Conservation (phyloP, 495 filamentous ascomycete species). For the Terfezia claveryi region DNA sequence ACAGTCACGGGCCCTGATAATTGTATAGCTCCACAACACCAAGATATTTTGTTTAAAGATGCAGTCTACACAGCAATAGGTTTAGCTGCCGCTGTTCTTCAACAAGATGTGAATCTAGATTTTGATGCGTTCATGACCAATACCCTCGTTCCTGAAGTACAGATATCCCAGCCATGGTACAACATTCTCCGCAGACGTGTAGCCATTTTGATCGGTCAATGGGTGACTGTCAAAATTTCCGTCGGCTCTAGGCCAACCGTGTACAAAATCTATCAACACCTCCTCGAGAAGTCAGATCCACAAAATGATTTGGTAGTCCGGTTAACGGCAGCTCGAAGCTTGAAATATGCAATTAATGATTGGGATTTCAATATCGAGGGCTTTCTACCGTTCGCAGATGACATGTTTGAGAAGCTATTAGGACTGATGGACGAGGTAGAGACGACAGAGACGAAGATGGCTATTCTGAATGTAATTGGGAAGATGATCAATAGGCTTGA, state of each 20-base stretch:
- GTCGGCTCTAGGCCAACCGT: constrained; percentile 44
- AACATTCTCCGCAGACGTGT: constrained; percentile 76
- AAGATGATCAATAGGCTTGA: constrained; percentile 64
- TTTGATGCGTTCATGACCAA: constrained; percentile 58
- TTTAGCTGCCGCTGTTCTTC: constrained; percentile 53
- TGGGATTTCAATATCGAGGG: constrained; percentile 50
- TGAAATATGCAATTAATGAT: constrained; percentile 56
- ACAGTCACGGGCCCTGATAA: constrained; percentile 19
- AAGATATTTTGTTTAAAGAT: constrained; percentile 65
- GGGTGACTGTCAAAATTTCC: constrained; percentile 54
- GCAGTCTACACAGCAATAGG: constrained; percentile 86
- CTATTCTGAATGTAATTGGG: constrained; percentile 60
- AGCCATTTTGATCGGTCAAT: constrained; percentile 69
- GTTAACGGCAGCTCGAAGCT: constrained; percentile 67
- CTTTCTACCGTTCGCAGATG: constrained; percentile 53
- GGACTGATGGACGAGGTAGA: constrained; percentile 60
- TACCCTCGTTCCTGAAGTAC: constrained; percentile 57
- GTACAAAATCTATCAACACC: constrained; percentile 71
- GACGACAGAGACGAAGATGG: constrained; percentile 65
- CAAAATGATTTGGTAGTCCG: constrained; percentile 82
- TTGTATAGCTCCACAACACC: constrained; percentile 22
- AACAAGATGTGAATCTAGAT: constrained; percentile 35
- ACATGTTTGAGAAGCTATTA: constrained; percentile 47
- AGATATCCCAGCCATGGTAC: constrained; percentile 50
- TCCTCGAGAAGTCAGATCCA: constrained; percentile 54